Conservation (phyloP, 2,329 filamentous ascomycete genomes). For the Beauveria pseudobassiana region DNA sequence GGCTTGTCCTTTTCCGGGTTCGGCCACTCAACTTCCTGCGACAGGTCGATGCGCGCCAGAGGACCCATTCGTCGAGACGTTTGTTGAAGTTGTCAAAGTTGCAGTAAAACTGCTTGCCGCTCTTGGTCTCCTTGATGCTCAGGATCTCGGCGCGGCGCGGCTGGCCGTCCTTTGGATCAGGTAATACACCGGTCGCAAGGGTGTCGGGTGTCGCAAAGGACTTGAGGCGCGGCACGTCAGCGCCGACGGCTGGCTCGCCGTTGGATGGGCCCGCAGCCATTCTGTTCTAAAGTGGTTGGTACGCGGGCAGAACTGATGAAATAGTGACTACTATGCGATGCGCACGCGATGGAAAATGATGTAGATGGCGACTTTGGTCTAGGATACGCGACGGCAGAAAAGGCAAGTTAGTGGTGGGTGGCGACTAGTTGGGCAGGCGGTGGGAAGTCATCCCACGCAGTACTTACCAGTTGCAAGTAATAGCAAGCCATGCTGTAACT, state of each 20-base stretch:
- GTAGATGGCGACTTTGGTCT: not conserved
- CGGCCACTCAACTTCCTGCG: constrained; percentile 93
- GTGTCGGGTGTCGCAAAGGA: constrained; percentile 80
- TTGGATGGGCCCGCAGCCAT: constrained; percentile 45
- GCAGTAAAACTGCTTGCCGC: constrained; percentile 84
- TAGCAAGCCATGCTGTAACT: not conserved
- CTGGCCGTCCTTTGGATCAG: constrained; percentile 69
- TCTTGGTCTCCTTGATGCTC: constrained; percentile 87
- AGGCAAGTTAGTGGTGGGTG: not conserved
- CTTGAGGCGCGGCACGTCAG: constrained; percentile 56
- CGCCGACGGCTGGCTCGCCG: constrained; percentile 48
- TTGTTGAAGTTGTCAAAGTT: constrained; percentile 99
- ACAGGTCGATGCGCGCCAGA: constrained; percentile 73
- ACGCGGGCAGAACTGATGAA: not conserved
- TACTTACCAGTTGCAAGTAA: not conserved
- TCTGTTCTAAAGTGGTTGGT: not conserved
- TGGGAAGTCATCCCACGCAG: not conserved
- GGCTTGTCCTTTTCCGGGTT: constrained; percentile 76
- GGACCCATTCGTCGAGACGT: constrained; percentile 77
- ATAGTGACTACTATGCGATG: not conserved
- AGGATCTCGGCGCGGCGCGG: constrained; percentile 90
- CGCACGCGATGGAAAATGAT: not conserved
- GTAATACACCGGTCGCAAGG: constrained; percentile 56
- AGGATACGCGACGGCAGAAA: not conserved
- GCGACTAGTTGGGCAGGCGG: constrained; percentile 6